Conservation (phyloP, 2,329 filamentous ascomycete species). For the Colletotrichum tanaceti region DNA sequence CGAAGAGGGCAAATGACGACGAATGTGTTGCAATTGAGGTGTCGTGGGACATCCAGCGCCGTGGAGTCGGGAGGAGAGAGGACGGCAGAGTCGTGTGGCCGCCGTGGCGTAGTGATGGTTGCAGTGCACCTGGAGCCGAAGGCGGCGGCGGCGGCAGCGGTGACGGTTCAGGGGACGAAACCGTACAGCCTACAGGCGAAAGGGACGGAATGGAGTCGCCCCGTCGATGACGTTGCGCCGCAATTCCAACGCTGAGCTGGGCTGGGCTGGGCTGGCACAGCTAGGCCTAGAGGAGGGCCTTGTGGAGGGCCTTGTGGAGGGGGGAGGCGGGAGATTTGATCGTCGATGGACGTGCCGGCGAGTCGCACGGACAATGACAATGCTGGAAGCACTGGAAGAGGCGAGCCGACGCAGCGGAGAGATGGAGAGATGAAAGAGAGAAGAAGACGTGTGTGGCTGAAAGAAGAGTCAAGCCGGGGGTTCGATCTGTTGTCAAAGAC, state of each 20-base stretch:
- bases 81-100: conserved; percentile 21
- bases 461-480: neutral
- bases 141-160: neutral
- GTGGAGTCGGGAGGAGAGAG: conserved; percentile 20
- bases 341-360: conserved; percentile 26
- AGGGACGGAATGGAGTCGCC: conserved; percentile 38
- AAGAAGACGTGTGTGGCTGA: neutral
- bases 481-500: neutral
- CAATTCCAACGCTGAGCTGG: conserved; percentile 12
- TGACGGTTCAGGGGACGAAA: conserved; percentile 25
- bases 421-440: neutral
- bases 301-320: neutral
- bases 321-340: conserved; percentile 24
- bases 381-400: conserved; percentile 16
- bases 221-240: conserved; percentile 39
- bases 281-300: neutral
- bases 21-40: conserved; percentile 19
- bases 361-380: conserved; percentile 30
- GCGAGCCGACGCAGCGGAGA: neutral
- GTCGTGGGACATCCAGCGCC: conserved; percentile 22
- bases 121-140: conserved; percentile 1
- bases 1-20: neutral
- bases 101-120: neutral
- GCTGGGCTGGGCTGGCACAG: conserved; percentile 3
- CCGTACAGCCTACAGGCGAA: conserved; percentile 35